phyloP scores from a whole-genome alignment of 2,329 filamentous ascomycete genomes.

The Penicillium brasilianum region DNA sequence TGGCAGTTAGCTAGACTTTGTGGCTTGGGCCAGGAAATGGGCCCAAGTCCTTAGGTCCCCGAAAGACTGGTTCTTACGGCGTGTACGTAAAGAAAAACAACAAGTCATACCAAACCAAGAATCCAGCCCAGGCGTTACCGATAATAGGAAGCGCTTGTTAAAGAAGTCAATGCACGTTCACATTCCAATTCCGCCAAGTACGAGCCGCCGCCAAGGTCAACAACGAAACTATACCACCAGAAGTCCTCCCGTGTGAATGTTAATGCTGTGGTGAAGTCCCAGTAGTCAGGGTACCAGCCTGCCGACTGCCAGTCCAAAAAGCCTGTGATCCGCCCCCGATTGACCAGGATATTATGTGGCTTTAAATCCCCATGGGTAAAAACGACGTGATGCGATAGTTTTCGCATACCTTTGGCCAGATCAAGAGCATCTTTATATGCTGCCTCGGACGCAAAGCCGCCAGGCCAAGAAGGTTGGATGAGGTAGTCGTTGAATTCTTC shows the following conservation, averaged over 20 bases:
- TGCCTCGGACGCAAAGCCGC: constrained; percentile 29
- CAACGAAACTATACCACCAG: constrained; percentile 29
- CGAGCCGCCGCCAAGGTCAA: constrained; percentile 20
- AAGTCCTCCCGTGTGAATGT: constrained; percentile 20
- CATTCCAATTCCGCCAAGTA: constrained; percentile 27
- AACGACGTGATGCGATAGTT: constrained; percentile 30
- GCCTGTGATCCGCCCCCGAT: constrained; percentile 23
- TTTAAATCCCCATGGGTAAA: constrained; percentile 32
- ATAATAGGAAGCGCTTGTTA: constrained; percentile 25
- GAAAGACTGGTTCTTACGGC: no score
- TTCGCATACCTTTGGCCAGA: constrained; percentile 26
- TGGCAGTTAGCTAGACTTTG: no score
- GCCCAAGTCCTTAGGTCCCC: no score
- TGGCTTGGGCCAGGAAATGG: no score
- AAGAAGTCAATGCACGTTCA: constrained; percentile 24
- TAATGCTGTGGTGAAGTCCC: constrained; percentile 23
- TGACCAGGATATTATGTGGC: constrained; percentile 24
- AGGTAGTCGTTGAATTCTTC: constrained; percentile 38
- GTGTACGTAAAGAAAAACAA: background rate
- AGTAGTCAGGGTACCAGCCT: constrained; percentile 33
- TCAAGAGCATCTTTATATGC: constrained; percentile 31
- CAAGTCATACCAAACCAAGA: background rate
- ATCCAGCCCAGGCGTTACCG: constrained; percentile 15
- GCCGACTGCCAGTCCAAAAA: constrained; percentile 36
- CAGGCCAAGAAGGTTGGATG: constrained; percentile 29